Evolutionary conservation across 2,329 filamentous ascomycete species (phyloP).

Genomic region (Claviceps monticola): DNA sequence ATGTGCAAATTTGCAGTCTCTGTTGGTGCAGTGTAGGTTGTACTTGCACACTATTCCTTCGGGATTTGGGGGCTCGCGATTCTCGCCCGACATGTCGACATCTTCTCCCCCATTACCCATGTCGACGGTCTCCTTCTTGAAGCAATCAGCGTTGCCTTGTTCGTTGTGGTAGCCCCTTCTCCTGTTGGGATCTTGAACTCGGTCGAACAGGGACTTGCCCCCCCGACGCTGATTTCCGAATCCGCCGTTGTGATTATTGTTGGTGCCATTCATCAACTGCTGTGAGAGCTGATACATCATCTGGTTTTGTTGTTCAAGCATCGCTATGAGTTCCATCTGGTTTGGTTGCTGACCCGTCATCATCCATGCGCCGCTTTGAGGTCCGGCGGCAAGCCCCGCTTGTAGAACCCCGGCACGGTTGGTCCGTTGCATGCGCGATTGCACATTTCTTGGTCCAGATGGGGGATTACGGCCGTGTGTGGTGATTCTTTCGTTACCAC

Average conservation of each 20-base stretch:
- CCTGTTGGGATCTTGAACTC: constrained; percentile 42
- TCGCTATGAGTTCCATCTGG: constrained; percentile 51
- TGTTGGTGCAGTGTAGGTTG: constrained; percentile 78
- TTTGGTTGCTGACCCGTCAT: constrained; percentile 32
- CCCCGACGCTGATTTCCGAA: constrained; percentile 21
- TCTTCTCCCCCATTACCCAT: constrained; percentile 35
- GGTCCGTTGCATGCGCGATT: constrained; percentile 34
- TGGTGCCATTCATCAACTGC: constrained; percentile 43
- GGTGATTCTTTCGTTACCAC: constrained; percentile 69
- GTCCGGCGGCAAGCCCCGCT: constrained; percentile 29
- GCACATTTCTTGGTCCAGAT: constrained; percentile 52
- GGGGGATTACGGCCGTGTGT: constrained; percentile 57
- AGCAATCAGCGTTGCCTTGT: constrained; percentile 19
- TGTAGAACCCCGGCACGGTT: constrained; percentile 32
- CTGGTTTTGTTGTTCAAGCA: constrained; percentile 75
- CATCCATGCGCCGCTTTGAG: constrained; percentile 30
- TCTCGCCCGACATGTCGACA: constrained; percentile 44
- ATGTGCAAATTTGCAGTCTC: constrained; percentile 84
- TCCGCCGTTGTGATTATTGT: constrained; percentile 12
- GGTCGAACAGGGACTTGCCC: constrained; percentile 58
- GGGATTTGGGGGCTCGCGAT: constrained; percentile 40
- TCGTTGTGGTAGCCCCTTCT: constrained; percentile 29
- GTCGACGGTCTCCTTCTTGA: constrained; percentile 18
- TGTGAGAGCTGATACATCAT: constrained; percentile 69
- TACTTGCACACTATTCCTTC: constrained; percentile 71